Conservation (phyloP, 169 alveolate genomes). For the Eimeria necatrix region DNA sequence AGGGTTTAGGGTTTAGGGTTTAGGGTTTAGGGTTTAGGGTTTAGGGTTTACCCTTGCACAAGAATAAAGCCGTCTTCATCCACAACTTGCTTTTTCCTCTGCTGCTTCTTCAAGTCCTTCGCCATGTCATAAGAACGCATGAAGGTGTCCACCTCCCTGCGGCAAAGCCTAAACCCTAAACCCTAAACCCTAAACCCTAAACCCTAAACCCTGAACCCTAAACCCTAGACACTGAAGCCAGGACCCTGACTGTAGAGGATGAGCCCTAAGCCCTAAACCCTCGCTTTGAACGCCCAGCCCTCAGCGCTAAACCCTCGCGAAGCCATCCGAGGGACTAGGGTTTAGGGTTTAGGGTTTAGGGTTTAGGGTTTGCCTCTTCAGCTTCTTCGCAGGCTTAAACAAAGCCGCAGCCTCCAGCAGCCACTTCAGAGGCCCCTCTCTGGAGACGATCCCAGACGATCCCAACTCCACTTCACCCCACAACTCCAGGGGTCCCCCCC, state of each 20-base stretch:
- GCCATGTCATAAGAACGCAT: not conserved
- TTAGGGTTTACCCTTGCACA: not conserved
- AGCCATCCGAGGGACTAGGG: not conserved
- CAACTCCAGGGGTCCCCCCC: not conserved
- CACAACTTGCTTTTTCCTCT: not conserved
- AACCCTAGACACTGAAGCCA: no score
- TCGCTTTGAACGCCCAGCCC: no score
- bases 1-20: not conserved
- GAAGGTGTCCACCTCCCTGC: not conserved
- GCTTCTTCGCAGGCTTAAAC: not conserved
- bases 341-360: not conserved
- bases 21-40: not conserved
- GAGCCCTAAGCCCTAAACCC: no score
- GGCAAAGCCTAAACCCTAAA: no score
- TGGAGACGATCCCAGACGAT: not conserved
- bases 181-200: no score
- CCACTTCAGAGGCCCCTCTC: not conserved
- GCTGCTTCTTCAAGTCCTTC: not conserved
- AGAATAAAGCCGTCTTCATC: slow-evolving; percentile 2
- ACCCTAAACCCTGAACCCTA: no score
- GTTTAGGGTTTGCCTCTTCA: not conserved
- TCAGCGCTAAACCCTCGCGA: not conserved
- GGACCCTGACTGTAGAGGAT: no score
- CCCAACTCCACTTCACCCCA: not conserved
- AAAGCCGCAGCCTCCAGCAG: not conserved